Evolutionary conservation across 805 yeast species (phyloP).

Genomic region (Nakazawaea ishiwadae): DNA sequence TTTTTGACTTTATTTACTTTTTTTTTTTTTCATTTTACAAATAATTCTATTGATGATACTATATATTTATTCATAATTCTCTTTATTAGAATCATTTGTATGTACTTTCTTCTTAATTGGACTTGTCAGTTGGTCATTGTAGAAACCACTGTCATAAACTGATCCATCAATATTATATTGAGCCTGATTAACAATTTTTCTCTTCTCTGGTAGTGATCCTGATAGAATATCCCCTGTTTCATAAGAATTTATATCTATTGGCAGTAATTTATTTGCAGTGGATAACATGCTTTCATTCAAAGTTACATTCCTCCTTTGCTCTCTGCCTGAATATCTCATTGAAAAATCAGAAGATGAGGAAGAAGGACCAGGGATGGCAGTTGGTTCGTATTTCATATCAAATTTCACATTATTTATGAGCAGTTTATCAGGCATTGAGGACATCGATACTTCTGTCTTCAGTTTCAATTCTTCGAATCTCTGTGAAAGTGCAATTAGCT

Average conservation of each 20-base stretch:
- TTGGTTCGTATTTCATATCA: constrained; percentile 4
- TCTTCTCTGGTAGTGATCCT: constrained; percentile 3
- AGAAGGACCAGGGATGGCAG: background rate
- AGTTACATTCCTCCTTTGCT: constrained; percentile 7
- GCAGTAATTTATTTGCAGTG: background rate
- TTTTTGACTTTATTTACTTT: background rate
- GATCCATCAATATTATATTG: background rate
- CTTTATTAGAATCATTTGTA: background rate
- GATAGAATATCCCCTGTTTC: background rate
- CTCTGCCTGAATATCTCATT: background rate
- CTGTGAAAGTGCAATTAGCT: constrained; percentile 1
- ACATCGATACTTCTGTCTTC: constrained; percentile 3
- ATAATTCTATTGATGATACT: background rate
- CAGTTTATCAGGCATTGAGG: constrained; percentile 1
- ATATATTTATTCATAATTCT: background rate
- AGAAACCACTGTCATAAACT: no score
- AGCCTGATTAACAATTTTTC: background rate
- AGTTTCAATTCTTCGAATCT: constrained; percentile 8
- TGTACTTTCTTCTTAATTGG: constrained; percentile 5
- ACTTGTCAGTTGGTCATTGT: background rate
- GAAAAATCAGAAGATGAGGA: background rate
- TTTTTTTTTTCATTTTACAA: background rate
- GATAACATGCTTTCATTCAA: constrained; percentile 11
- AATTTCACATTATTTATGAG: constrained; percentile 8
- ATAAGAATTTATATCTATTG: background rate